phyloP scores from a whole-genome alignment of 805 yeast genomes.

The Candida montana region DNA sequence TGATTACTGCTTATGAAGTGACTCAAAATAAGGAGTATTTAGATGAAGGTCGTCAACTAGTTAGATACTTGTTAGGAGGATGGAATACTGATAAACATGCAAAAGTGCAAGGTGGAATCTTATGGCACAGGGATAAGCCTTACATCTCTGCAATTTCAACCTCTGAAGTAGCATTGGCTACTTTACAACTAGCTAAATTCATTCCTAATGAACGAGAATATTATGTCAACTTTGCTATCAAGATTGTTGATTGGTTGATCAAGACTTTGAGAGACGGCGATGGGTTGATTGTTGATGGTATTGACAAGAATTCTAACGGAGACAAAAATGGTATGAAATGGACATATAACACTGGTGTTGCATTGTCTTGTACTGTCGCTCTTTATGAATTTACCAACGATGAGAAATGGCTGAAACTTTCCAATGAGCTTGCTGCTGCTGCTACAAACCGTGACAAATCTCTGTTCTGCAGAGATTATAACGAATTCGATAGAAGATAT shows the following conservation, averaged over 20 bases:
- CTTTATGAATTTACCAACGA: constrained; percentile 48
- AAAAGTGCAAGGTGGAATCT: constrained; percentile 47
- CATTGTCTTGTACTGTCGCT: constrained; percentile 48
- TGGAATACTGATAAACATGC: constrained; percentile 34
- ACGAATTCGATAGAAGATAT: constrained; percentile 44
- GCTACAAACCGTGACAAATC: constrained; percentile 50
- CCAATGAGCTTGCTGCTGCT: constrained; percentile 42
- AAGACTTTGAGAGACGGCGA: constrained; percentile 49
- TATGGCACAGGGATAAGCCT: constrained; percentile 59
- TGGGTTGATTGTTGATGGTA: constrained; percentile 57
- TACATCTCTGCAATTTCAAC: constrained; percentile 65
- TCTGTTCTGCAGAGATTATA: constrained; percentile 56
- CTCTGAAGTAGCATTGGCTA: constrained; percentile 60
- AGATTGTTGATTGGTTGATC: constrained; percentile 55
- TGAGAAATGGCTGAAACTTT: constrained; percentile 38
- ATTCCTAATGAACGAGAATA: constrained; percentile 41
- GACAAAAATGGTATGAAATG: constrained; percentile 49
- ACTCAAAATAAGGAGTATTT: constrained; percentile 50
- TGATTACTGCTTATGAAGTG: constrained; percentile 63
- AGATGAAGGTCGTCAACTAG: constrained; percentile 52
- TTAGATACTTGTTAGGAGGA: constrained; percentile 60
- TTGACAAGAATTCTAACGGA: constrained; percentile 34
- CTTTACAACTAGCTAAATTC: constrained; percentile 49
- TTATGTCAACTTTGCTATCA: constrained; percentile 55
- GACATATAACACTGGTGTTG: constrained; percentile 66